These are phyloP conservation scores for Pseudotulostoma volvatum DNA, from an alignment of 495 filamentous ascomycete genomes.

Conservation along the genomic window DNA sequence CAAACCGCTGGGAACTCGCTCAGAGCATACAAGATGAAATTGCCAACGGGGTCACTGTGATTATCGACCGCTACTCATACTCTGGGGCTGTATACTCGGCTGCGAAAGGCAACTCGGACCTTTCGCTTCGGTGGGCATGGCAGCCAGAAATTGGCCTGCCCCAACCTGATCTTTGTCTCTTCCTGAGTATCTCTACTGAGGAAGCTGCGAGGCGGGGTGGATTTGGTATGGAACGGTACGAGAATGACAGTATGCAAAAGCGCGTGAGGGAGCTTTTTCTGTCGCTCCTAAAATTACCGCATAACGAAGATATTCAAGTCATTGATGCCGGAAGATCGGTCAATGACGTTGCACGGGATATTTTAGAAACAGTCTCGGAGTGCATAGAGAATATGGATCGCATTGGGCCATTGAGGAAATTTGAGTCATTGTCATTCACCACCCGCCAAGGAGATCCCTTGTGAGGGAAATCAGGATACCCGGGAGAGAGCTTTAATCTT, in stretches of 20 bases:
- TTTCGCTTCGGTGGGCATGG: constrained; percentile 62
- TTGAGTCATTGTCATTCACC: constrained; percentile 23
- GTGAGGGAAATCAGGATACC: no score
- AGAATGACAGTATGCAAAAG: constrained; percentile 67
- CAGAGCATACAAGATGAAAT: constrained; percentile 48
- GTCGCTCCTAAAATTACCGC: constrained; percentile 23
- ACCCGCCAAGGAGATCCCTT: constrained; percentile 1
- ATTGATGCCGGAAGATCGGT: constrained; percentile 39
- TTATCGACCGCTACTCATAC: constrained; percentile 90
- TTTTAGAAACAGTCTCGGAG: constrained; percentile 39
- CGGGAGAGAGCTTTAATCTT: constrained; percentile 24
- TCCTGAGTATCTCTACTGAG: constrained; percentile 61
- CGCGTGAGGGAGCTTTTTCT: constrained; percentile 61
- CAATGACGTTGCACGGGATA: constrained; percentile 41
- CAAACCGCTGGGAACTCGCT: constrained; percentile 85
- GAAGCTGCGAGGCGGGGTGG: constrained; percentile 62
- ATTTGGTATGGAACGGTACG: constrained; percentile 79
- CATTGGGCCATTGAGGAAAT: constrained; percentile 22
- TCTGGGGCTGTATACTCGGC: constrained; percentile 87
- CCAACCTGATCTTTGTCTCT: constrained; percentile 72
- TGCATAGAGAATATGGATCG: constrained; percentile 22
- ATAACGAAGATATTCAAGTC: constrained; percentile 18
- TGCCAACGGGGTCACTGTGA: constrained; percentile 47
- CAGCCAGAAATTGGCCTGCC: constrained; percentile 78
- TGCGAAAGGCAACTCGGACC: constrained; percentile 59